Base-by-base conservation (phyloP, 106 monocot genomes). In the Acorus gramineus region DNA sequence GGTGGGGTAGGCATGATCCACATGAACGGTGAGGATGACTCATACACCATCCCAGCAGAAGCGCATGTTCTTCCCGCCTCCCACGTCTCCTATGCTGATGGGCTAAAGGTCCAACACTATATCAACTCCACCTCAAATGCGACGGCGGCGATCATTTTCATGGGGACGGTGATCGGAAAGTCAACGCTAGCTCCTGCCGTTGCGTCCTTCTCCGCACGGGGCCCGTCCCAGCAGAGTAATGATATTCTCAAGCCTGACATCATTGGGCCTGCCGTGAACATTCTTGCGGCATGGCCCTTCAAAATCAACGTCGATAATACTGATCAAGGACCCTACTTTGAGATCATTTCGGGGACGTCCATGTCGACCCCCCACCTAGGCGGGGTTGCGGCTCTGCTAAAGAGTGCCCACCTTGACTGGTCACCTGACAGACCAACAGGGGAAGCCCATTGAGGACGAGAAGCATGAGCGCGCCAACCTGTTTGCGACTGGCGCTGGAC, bases 1-100 rank as follows among this genome's bases (percentile, higher is more conserved):
- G 73, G 77, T 6, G 80, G 72, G 6, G 72, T 52, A 0, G 83
- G 50, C 11, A 59, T 84, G 73, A 67, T 87, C 8, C 43, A 78
- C 1, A 14, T 73, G 4, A 76, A 80, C 66, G 2, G 4, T 0
- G 44, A 49, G 3, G 2, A 8, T 1, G 56, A 66, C 2, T 80
- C 75, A 0, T 75, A 65, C 63, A 72, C 74, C 48, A 74, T 60
- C 50, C 3, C 60, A 7, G 68, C 70, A 3, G 47, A 60, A 4
- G 49, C 64, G 5, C 66, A 71, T 56, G 46, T 60, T 9, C 44
- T 75, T 6, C 75, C 80, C 3, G 75, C 75, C 14, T 56, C 52
- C 4, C 9, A 49, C 7, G 28, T 80, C 8, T 65, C 47, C 42
- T 48, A 71, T 48, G 61, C 12, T 10, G 70, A 67, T 8, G 71